Percentiles rank a stretch among this genome's conserved stretches.
These are phyloP conservation scores for Mesembryanthemum crystallinum DNA, from an alignment of 148 eudicot genomes.

Conservation along the genomic window DNA sequence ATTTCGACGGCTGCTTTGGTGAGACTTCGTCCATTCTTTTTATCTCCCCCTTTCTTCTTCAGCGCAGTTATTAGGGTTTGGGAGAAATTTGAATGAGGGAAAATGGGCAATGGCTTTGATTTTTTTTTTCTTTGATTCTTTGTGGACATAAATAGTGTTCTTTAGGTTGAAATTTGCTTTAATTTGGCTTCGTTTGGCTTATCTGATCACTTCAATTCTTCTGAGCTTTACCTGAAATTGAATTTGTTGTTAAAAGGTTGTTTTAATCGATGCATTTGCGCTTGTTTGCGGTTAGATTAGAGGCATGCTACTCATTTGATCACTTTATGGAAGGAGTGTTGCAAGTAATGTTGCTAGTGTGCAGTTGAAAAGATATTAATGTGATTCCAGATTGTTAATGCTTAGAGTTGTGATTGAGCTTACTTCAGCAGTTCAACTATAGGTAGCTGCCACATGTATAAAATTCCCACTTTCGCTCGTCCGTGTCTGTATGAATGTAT, in stretches of 20 bases:
- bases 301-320: too few relatives aligned
- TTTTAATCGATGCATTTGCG: neutral
- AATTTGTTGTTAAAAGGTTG: neutral
- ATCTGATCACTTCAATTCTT: neutral
- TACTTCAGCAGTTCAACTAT: neutral
- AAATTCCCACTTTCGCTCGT: neutral
- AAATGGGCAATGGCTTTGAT: too few relatives aligned
- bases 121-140: neutral
- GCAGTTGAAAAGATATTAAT: neutral
- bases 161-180: neutral
- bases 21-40: slow-evolving; percentile 9
- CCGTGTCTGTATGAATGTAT: neutral
- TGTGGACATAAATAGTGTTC: too few relatives aligned
- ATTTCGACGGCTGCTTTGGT: slow-evolving; percentile 61
- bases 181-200: neutral
- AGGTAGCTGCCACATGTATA: neutral
- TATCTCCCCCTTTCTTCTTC: too few relatives aligned
- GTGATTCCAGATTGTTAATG: neutral
- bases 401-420: neutral
- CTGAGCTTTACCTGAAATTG: neutral
- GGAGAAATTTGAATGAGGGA: neutral
- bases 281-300: neutral
- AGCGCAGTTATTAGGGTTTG: neutral
- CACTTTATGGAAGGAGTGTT: neutral
- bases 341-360: neutral